phyloP scores from a whole-genome alignment of 306 rosid species.

The Delonix regia region DNA sequence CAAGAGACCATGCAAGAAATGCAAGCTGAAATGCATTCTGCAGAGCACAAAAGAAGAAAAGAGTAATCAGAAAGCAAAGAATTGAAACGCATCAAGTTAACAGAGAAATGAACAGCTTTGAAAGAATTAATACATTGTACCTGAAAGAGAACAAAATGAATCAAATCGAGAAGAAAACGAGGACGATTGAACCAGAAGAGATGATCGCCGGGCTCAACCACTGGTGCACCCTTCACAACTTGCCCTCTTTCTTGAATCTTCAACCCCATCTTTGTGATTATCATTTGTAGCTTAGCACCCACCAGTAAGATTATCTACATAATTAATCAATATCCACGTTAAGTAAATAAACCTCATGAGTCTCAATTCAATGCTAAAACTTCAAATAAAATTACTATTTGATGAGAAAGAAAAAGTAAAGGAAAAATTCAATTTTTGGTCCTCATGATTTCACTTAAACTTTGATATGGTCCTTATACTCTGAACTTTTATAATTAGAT shows the following conservation, averaged over 20 bases:
- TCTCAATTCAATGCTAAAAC: too few species aligned
- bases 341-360: too few species aligned
- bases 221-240: constrained; percentile 74
- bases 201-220: constrained; percentile 76
- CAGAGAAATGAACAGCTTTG: not conserved
- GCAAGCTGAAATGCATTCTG: constrained; percentile 88
- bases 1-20: constrained; percentile 72
- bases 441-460: too few species aligned
- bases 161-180: constrained; percentile 56
- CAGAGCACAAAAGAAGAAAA: not conserved
- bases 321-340: not conserved
- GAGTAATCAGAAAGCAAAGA: not conserved
- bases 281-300: constrained; percentile 76
- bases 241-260: constrained; percentile 70
- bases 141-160: constrained; percentile 83
- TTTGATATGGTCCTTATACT: too few species aligned
- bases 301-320: constrained; percentile 73
- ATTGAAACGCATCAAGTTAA: not conserved
- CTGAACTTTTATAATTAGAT: too few species aligned
- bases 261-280: constrained; percentile 76
- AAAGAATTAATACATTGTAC: constrained; percentile 27
- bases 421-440: too few species aligned
- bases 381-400: too few species aligned
- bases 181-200: constrained; percentile 88
- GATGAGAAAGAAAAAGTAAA: too few species aligned